Base-by-base conservation (phyloP, 768 basidiomycete genomes). In the Tricholoma saponaceum region DNA sequence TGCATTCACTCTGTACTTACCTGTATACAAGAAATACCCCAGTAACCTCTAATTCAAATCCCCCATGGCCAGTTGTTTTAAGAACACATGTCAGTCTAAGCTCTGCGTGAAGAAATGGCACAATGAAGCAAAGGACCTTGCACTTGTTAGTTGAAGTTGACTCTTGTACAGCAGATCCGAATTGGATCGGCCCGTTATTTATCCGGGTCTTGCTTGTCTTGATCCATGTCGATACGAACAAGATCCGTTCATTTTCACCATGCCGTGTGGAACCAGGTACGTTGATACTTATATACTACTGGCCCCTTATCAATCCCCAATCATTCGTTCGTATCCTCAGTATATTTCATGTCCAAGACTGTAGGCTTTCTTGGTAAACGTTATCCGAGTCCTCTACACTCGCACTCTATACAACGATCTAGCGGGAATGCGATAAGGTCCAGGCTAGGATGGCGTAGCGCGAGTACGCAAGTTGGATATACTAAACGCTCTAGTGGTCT, bases 381-480 rank as follows among this genome's bases (percentile, higher is more conserved):
- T 39, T 22, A 39, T 23, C 6, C 56, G 16, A 32, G 8, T 32
- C 30, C 12, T 6, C 30, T 32, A 10, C 30, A 8, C 12, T 18
- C 46, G 13, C 57, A 52, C 30, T 13, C 18, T 23, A 25, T 55
- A 52, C 47, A 39, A 18, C 50, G 35, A 18, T 56, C 53, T 53
- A 28, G 25, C 8, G n/a, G n/a, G 8, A 20, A 43, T 26, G n/a
- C 28, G 5, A 28, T 16, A 18, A 18, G 14, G 16, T 30, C 54
- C 5, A 55, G 47, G n/a, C 26, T 51, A 30, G 57, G 32, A 46
- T 58, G 61, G 41, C 61, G 63, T 10, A 55, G 41, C 22, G 18
- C 58, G 16, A 56, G 56, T 22, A 59, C 60, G 20, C 46, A 16
- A 51, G 41, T 39, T 28, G 35, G 57, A n/a, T n/a, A 33, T 22